Base-by-base conservation (phyloP, 805 yeast species). In the Monosporozyma solicola region DNA sequence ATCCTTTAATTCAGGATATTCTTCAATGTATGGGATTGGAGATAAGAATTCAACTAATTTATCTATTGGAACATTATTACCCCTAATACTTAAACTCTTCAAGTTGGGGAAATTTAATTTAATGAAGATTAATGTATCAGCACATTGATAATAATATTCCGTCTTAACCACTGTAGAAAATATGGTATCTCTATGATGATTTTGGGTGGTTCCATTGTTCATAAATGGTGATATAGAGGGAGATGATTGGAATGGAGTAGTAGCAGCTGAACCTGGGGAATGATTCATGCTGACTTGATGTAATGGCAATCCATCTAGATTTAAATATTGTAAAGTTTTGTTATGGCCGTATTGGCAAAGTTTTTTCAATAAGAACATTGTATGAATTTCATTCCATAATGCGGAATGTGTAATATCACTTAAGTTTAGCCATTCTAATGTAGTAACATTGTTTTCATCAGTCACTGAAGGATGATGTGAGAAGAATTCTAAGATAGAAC, bases 401-500 rank as follows among this genome's bases (percentile, higher is more conserved):
- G 83, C 83, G 45, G 83, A 80, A 56, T 83, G 80, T 55, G 83
- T 85, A 56, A 79, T 80, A 62, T 80, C 83, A 63, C 81, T 83
- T 47, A 85, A 69, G 54, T 80, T 83, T 24, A 85, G 74, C 91
- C 91, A 85, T 49, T 76, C 74, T 46, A 85, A 70, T 11, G 79
- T 72, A 22, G 76, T 73, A 3, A 72, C 55, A 49, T 66, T 67
- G 49, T 67, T 64, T 51, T 57, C 65, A 56, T 66, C 71, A 0
- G 74, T 70, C 2, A 73, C 69, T 1, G 92, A 76, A 0, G 94
- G 90, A 69, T 89, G 95, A 56, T 79, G 77, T 2, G 83, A 76
- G 55, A 88, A 73, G 59, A 88, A 85, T 58, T 80, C 80, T 57
- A 86, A 76, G 51, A 88, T 70, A 41, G 85, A 91, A 57, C 84